These are phyloP conservation scores for Escovopsis sp. DNA, from an alignment of 2,329 filamentous ascomycete genomes.

Conservation along the genomic window DNA sequence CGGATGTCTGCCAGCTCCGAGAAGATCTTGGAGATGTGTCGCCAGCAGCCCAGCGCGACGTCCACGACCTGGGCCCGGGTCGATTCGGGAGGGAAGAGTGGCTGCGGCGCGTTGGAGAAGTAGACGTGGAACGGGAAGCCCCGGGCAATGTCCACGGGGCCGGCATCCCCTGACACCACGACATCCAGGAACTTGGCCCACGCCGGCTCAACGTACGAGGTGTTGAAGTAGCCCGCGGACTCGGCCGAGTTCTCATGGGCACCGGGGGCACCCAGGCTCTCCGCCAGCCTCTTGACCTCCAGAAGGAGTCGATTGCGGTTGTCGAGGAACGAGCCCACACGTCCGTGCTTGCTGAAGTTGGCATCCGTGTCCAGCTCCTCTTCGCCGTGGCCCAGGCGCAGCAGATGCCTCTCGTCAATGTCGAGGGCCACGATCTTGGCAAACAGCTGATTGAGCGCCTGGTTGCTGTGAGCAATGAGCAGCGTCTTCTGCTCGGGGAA, in stretches of 20 bases:
- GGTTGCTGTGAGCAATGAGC: slow-evolving; percentile 91
- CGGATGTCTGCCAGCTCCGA: slow-evolving; percentile 82
- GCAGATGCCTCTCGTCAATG: slow-evolving; percentile 85
- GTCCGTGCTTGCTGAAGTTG: slow-evolving; percentile 85
- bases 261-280: slow-evolving; percentile 72
- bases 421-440: slow-evolving; percentile 94
- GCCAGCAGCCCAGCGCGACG: slow-evolving; percentile 69
- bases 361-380: slow-evolving; percentile 78
- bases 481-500: slow-evolving; percentile 86
- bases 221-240: slow-evolving; percentile 92
- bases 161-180: slow-evolving; percentile 39
- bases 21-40: slow-evolving; percentile 82
- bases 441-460: slow-evolving; percentile 93
- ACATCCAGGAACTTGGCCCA: slow-evolving; percentile 69
- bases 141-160: slow-evolving; percentile 46
- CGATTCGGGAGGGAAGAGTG: slow-evolving; percentile 57
- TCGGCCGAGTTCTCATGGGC: slow-evolving; percentile 95
- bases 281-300: slow-evolving; percentile 76
- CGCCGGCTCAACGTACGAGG: slow-evolving; percentile 74
- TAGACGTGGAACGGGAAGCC: slow-evolving; percentile 81
- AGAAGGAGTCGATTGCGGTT: slow-evolving; percentile 64
- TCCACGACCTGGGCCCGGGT: slow-evolving; percentile 57
- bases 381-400: slow-evolving; percentile 87
- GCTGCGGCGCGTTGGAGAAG: slow-evolving; percentile 77
- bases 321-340: slow-evolving; percentile 89